Conservation (phyloP, 192 early-diverging fungal species). For the Entomortierella chlamydospora region DNA sequence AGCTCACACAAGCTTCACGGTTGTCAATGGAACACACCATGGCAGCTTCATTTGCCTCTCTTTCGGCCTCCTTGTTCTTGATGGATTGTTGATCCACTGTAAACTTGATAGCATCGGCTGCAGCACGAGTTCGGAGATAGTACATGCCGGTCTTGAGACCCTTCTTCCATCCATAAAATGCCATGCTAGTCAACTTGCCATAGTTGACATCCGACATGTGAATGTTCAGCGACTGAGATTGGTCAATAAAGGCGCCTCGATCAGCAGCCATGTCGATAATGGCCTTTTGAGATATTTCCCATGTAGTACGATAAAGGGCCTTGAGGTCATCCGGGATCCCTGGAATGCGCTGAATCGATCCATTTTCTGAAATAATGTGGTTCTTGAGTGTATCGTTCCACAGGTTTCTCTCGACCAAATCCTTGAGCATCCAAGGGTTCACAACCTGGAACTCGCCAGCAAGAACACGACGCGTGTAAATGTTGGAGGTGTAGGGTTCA, state of each 20-base stretch:
- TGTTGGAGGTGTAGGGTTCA: constrained; percentile 91
- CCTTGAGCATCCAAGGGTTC: constrained; percentile 95
- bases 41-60: constrained; percentile 66
- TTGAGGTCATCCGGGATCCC: constrained; percentile 87
- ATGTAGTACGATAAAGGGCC: constrained; percentile 94
- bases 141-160: constrained; percentile 99
- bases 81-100: constrained; percentile 89
- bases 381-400: constrained; percentile 97
- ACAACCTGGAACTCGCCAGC: constrained; percentile 99
- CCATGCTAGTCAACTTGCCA: constrained; percentile 96
- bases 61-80: constrained; percentile 57
- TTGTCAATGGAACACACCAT: constrained; percentile 93
- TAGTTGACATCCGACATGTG: constrained; percentile 93
- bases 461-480: constrained; percentile 97
- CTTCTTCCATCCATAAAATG: constrained; percentile 98
- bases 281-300: constrained; percentile 90
- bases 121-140: constrained; percentile 94
- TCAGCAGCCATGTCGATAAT: constrained; percentile 97
- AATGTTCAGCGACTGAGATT: constrained; percentile 95
- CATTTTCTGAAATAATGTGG: constrained; percentile 91
- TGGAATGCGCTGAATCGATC: constrained; percentile 83
- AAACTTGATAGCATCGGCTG: constrained; percentile 97
- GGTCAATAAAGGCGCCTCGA: constrained; percentile 97
- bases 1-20: constrained; percentile 91
- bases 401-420: constrained; percentile 89